Evolutionary conservation across 2,329 filamentous ascomycete genomes (phyloP), one percentile per base, ranked within the genome.

Genomic region (Thielaviopsis musarum): DNA sequence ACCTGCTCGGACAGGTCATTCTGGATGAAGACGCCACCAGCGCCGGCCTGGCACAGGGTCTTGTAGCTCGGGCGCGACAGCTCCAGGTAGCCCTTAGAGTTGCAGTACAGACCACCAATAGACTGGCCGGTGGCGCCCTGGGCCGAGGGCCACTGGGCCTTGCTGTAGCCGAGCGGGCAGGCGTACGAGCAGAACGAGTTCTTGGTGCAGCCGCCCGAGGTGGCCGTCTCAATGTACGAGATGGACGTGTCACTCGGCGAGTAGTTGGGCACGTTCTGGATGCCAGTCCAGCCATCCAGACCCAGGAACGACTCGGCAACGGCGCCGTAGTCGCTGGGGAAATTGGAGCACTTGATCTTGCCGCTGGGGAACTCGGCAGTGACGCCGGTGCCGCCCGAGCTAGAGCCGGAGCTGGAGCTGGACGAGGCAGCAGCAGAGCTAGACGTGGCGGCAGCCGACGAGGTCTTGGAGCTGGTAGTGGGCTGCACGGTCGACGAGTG

Each of bases 121-220:
- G 91, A 95, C 76, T 97, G 83, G 63, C 84, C 84, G 57, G 82
- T 88, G 45, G 76, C 68, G 59, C 91, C 93, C 75, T 97, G 93
- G 38, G 79, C 71, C 12, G 69, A 65, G 54, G 93, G 89, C 86
- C 90, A 97, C 70, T 97, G 91, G 2, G 85, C 80, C 80, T 96
- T 96, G 71, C 93, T 83, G 72, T 93, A 95, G 53, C 91, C 91
- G 28, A 83, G 73, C n/a, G 88, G 87, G 76, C 93, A 98, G 60
- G 88, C 84, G 68, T 97, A 97, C 1, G 91, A 95, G 78, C 91
- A 96, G 77, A 91, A 90, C 61, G 76, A 73, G 55, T 82, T 84
- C 10, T 75, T 66, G 9, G 66, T 70, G 73, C 88, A 91, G 62
- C 71, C 71, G 17, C 84, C 86, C 19, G 74, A 74, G 54, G 83